Evolutionary conservation across 177 flowering plant species (phyloP).

Genomic region (Vitis hybrid): DNA sequence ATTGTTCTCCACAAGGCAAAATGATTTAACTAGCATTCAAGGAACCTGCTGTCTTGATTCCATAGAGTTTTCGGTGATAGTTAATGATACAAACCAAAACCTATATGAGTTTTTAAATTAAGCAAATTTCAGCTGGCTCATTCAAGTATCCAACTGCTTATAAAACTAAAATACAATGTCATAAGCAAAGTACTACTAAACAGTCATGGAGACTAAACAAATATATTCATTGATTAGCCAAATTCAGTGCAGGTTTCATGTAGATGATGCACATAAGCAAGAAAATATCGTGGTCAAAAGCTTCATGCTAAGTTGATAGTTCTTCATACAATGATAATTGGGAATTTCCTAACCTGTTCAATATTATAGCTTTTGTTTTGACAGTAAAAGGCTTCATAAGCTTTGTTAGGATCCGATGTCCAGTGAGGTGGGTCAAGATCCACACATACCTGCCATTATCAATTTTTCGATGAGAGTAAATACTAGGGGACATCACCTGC

Average conservation of each 20-base stretch:
- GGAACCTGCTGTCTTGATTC: neutral
- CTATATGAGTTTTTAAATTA: no score
- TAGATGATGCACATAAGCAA: no score
- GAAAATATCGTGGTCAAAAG: neutral
- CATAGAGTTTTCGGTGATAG: neutral
- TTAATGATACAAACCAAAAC: neutral
- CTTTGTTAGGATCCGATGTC: slow-evolving; percentile 59
- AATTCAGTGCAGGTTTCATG: no score
- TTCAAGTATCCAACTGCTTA: neutral
- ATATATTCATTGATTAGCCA: no score
- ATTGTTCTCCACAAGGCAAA: neutral
- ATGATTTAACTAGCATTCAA: neutral
- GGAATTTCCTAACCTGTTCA: slow-evolving; percentile 57
- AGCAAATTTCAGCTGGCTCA: neutral
- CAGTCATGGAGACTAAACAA: no score
- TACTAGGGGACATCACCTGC: no score
- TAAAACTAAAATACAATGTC: neutral
- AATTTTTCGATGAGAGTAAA: neutral
- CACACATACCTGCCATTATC: slow-evolving; percentile 52
- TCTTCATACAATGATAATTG: no score
- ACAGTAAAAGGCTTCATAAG: slow-evolving; percentile 45
- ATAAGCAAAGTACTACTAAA: slow-evolving; percentile 1
- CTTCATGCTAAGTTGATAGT: no score
- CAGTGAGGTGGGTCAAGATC: slow-evolving; percentile 74
- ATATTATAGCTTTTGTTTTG: slow-evolving; percentile 66